Base-by-base conservation (phyloP, 306 rosid species). In the Delonix regia region DNA sequence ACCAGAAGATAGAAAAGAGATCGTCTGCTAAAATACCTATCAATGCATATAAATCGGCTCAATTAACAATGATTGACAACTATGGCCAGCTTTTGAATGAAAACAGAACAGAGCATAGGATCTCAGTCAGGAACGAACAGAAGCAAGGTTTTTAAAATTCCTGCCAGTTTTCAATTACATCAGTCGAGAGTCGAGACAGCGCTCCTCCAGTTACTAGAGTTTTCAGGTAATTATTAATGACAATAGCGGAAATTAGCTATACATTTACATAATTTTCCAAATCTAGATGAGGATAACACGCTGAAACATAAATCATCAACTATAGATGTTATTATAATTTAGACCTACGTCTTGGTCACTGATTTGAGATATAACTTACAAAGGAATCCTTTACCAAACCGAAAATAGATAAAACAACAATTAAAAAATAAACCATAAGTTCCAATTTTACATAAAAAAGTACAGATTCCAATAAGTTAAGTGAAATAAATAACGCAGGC, bases 251-350 rank as follows among this genome's bases (percentile, higher is more conserved):
- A 64, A 64, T 4, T 9, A 30, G 18, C 1, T 7, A 38, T 18
- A 39, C 18, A 65, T 15, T 0, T 11, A 22, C 4, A 22, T 1
- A 21, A 19, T 36, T 75, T 75, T 70, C 73, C 19, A 73, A 74
- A 82, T 76, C 80, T 79, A 60, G 57, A 41, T 51, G 78, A 69
- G 6, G 9, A 53, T 70, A 74, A 57, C 16, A 72, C 7, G 10
- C 55, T 22, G 2, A 25, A 18, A 42, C 10, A 45, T 27, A 68
- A 11, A 22, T n/a, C 22, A 69, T 16, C 51, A 79, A 51, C 30
- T 9, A 34, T 4, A 34, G 10, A 63, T 33, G 18, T 62, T 16
- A 16, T 18, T 62, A 12, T 7, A 62, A 21, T n/a, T 4, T 19
- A 48, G 53, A 4, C 53, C 53, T 48, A 48, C 53, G 12, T 45